Base-by-base conservation (phyloP, 176 grass and related monocot species). In the Pontederia paniculata region DNA sequence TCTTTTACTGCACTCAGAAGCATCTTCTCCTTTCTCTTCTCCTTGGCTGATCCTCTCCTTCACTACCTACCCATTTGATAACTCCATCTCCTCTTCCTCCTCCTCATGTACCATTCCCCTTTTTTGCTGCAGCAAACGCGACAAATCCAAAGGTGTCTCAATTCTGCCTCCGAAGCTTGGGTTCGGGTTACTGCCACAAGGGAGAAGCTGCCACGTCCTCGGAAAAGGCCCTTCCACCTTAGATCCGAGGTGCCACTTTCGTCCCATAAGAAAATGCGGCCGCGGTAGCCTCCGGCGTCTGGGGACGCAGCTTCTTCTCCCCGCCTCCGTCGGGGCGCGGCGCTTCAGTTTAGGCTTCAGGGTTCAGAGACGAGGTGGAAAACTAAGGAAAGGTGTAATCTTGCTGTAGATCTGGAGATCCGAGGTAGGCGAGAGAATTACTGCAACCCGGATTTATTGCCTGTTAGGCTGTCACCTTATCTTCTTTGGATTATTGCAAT, bases 41-140 rank as follows among this genome's bases (percentile, higher is more conserved):
- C 1, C 28, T 37, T 37, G 7, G 28, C 28, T 5, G 28, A 56
- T 72, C 69, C 57, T 19, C 69, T 72, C 69, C 57, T 19, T 23
- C 46, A 9, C 57, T 62, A 42, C 60, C 42, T 62, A 42, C 14
- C 31, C n/a, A 42, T 9, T 21, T 17, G 19, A 20, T 21, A 11
- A 4, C 23, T 48, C n/a, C 23, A 19, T 23, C 46, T 42, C 47
- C 9, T 69, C 31, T 56, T 17, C 57, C 23, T 55, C 47, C 42
- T 41, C 21, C 56, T 54, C 43, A 20, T 74, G 48, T 74, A 20
- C 47, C 57, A 57, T 74, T 75, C 42, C 48, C 71, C 18, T 18
- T 37, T 50, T 45, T 43, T 18, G 18, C 48, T 56, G 28, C 1
- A 37, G 0, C 28, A 6, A 37, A 37, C 28, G 28, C 28, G 28